Evolutionary conservation across 441 rosid genomes (phyloP).

Genomic region (Populus hybrid): DNA sequence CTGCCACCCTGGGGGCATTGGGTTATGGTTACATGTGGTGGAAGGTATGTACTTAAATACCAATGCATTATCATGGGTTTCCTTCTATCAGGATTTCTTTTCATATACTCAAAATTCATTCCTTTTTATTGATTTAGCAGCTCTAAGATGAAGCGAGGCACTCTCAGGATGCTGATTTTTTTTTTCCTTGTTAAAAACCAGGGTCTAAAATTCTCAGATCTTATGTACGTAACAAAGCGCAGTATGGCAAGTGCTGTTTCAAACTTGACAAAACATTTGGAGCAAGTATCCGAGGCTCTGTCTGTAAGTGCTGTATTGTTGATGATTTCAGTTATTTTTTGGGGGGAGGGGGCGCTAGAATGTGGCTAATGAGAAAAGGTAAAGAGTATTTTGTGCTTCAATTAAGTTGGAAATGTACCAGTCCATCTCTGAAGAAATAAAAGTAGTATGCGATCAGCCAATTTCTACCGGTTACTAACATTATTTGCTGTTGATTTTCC

Average conservation of each 20-base stretch:
- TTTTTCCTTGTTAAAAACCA: conserved; percentile 19
- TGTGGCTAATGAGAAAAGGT: neutral
- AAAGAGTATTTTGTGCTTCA: neutral
- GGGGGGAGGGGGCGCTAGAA: no score
- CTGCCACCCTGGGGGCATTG: conserved; percentile 77
- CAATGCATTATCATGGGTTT: neutral
- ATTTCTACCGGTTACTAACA: neutral
- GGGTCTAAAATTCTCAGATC: conserved; percentile 86
- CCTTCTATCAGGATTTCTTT: neutral
- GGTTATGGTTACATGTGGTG: conserved; percentile 99
- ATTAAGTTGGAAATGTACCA: neutral
- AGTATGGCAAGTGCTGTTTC: conserved; percentile 72
- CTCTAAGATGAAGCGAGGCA: neutral
- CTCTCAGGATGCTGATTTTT: conserved; percentile 19
- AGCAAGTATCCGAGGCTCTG: conserved; percentile 66
- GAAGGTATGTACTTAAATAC: conserved; percentile 61
- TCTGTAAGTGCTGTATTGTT: conserved; percentile 46
- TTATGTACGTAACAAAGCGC: conserved; percentile 85
- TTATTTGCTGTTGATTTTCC: neutral
- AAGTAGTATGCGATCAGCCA: neutral
- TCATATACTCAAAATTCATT: neutral
- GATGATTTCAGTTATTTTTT: conserved; percentile 2
- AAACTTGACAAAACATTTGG: conserved; percentile 82
- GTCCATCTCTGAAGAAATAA: neutral
- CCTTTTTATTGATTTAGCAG: neutral